phyloP scores from a whole-genome alignment of 2,329 filamentous ascomycete species.

The Neofusicoccum parvum region DNA sequence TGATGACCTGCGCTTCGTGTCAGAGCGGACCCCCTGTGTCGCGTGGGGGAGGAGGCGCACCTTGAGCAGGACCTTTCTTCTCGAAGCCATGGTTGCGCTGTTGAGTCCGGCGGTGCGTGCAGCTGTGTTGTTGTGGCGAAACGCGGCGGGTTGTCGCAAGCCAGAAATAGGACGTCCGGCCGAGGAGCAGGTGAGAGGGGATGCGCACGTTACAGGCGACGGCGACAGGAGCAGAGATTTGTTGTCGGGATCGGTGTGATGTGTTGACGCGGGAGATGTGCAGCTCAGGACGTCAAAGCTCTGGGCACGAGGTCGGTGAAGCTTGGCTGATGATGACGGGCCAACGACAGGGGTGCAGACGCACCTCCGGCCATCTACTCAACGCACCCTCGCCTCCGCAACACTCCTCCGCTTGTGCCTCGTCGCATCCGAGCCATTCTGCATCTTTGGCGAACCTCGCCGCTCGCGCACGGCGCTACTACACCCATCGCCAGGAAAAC shows the following conservation, averaged over 20 bases:
- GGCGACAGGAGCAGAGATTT: conserved; percentile 7
- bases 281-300: conserved; percentile 17
- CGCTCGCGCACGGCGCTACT: neutral
- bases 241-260: conserved; percentile 19
- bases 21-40: conserved; percentile 23
- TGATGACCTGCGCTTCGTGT: conserved; percentile 74
- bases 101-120: conserved; percentile 6
- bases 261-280: conserved; percentile 19
- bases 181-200: neutral
- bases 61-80: conserved; percentile 91
- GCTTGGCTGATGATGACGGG: conserved; percentile 20
- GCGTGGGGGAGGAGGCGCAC: conserved; percentile 50
- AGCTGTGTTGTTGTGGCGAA: neutral
- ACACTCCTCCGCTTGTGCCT: neutral
- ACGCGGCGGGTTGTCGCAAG: neutral
- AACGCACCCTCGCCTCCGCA: conserved; percentile 2
- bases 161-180: neutral
- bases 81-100: conserved; percentile 64
- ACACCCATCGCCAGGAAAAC: neutral
- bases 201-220: neutral
- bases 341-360: conserved; percentile 6
- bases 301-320: conserved; percentile 21
- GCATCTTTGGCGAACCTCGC: neutral
- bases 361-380: conserved; percentile 6
- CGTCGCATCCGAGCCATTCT: neutral